Evolutionary conservation across 2,329 filamentous ascomycete genomes (phyloP), one percentile per base, ranked within the genome.

Genomic region (Coniochaeta pulveracea): DNA sequence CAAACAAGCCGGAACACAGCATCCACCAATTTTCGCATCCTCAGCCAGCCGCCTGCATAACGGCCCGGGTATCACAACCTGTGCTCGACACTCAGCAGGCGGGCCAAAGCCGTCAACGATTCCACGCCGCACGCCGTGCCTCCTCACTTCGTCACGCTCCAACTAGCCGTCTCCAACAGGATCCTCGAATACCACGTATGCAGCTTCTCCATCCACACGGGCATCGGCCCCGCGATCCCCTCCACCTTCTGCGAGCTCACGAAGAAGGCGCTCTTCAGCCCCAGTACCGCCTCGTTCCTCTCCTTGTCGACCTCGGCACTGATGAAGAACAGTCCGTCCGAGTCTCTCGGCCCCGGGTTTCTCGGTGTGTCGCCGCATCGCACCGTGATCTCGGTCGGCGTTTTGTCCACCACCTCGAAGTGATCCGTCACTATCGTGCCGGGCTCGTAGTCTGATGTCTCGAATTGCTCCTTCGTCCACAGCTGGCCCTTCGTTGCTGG

Each of bases 391-490:
- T 64, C 59, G 6, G 63, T 64, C 0, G 68, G 58, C 0, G 69
- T 76, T 55, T 78, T 78, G 34, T 76, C 69, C 1, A 84, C 58
- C 0, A 84, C 76, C 50, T 83, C 75, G 47, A 84, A 84, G 52
- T 84, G 79, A 48, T 84, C 76, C 3, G 73, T 80, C 37, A 84
- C 69, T 25, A 62, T 49, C 1, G 78, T 80, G 21, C 78, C 78
- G 24, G 66, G 60, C 14, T 75, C 66, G 48, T 83, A 84, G 8
- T 43, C 61, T 37, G 62, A 72, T n/a, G 54, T 44, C 5, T 61
- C 50, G 2, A 84, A 64, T 33, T 76, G 63, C 9, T 64, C 53
- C 3, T 51, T 57, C 3, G 66, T 63, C 76, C 79, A 84, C 2
- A 83, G 65, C 41, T 82, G 72, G 29, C 59, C 47, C 2, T 64